Evolutionary conservation across 805 yeast genomes (phyloP), one percentile per base, ranked within the genome.

Genomic region (Metschnikowia lochheadii): DNA sequence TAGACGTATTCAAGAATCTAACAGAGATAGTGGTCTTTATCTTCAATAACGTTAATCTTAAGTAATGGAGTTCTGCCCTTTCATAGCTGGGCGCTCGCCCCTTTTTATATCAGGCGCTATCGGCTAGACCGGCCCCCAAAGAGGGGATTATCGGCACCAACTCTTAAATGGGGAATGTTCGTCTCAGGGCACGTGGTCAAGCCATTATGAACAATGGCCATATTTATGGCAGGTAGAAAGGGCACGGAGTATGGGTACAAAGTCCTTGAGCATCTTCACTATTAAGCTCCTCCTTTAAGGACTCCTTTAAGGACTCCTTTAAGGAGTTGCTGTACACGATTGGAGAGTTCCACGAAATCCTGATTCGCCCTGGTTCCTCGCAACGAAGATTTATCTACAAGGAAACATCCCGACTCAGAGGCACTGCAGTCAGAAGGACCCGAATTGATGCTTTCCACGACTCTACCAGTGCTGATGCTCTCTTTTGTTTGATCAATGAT

Each of bases 131-230:
- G n/a, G n/a, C n/a, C n/a, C n/a, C n/a, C n/a, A n/a, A n/a, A n/a
- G n/a, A n/a, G n/a, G n/a, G n/a, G n/a, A n/a, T n/a, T n/a, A n/a
- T n/a, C n/a, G n/a, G n/a, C n/a, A n/a, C n/a, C n/a, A n/a, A n/a
- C n/a, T n/a, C n/a, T n/a, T n/a, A n/a, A n/a, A n/a, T n/a, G n/a
- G n/a, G n/a, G n/a, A n/a, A n/a, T n/a, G n/a, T n/a, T n/a, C n/a
- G n/a, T n/a, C n/a, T n/a, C n/a, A n/a, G n/a, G n/a, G n/a, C n/a
- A n/a, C n/a, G n/a, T n/a, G n/a, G 76, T 71, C 29, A 79, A 58
- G 0, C 81, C 78, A 52, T 79, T 78, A 56, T 77, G 81, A 4
- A 77, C 76, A 33, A 78, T 58, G 1, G n/a, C 79, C 77, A 35
- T 61, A 55, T 14, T 65, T 62, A 54, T 79, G 82, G 3, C 56